Evolutionary conservation across 768 basidiomycete genomes (phyloP).

Genomic region (Leccinum obscurum): DNA sequence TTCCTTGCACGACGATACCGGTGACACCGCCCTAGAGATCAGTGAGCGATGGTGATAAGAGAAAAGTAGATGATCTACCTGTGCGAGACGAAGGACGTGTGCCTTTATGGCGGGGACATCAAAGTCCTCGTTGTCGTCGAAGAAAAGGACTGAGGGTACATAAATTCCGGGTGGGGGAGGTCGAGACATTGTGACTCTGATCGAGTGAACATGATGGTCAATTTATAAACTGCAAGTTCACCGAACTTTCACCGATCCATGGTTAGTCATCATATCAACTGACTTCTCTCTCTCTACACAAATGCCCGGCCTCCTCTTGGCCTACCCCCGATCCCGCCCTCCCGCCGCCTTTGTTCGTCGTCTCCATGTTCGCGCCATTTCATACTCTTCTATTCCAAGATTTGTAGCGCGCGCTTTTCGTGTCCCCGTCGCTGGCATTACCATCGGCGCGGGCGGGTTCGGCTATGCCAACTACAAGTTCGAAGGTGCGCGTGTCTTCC

Average conservation of each 20-base stretch:
- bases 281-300: no score
- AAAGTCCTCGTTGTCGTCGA: conserved; percentile 66
- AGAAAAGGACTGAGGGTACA: conserved; percentile 77
- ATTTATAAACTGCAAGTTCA: no score
- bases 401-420: conserved; percentile 86
- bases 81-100: conserved; percentile 73
- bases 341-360: conserved; percentile 48
- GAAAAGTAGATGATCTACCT: conserved; percentile 39
- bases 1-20: conserved; percentile 72
- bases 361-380: conserved; percentile 72
- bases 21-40: conserved; percentile 62
- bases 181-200: conserved; percentile 19
- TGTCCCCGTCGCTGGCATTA: conserved; percentile 85
- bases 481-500: conserved; percentile 61
- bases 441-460: conserved; percentile 86
- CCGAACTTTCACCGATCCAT: not conserved
- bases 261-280: not conserved
- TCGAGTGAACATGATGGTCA: not conserved
- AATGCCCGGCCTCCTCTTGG: no score
- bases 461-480: conserved; percentile 97
- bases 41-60: conserved; percentile 19
- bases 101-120: conserved; percentile 65
- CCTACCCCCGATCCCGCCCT: conserved; percentile 22
- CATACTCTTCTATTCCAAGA: conserved; percentile 86
- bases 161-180: conserved; percentile 71